Evolutionary conservation across 352 stramenopile genomes (phyloP).

Genomic region (Pythium phragmitis): DNA sequence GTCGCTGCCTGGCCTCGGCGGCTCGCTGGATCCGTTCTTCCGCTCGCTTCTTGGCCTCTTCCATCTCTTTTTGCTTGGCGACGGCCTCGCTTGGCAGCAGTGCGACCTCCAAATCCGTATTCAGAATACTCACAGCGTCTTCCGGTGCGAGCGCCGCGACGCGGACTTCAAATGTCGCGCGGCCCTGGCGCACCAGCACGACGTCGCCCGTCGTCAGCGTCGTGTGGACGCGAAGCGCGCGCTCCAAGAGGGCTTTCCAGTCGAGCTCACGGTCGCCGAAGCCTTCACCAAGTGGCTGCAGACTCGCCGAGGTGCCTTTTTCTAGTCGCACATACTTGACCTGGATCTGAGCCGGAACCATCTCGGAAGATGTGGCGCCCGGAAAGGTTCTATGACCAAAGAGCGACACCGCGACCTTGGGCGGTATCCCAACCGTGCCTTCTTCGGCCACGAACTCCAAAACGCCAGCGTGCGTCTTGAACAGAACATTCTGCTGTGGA

Average conservation of each 20-base stretch:
- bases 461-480: constrained; percentile 70
- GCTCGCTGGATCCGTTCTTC: constrained; percentile 20
- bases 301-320: constrained; percentile 59
- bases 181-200: constrained; percentile 73
- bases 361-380: background rate
- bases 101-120: constrained; percentile 82
- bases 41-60: constrained; percentile 34
- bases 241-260: constrained; percentile 78
- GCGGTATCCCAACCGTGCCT: constrained; percentile 70
- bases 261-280: constrained; percentile 81
- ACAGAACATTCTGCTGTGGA: constrained; percentile 9
- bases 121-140: constrained; percentile 62
- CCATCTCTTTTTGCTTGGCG: constrained; percentile 35
- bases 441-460: constrained; percentile 80
- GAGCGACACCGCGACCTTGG: constrained; percentile 73
- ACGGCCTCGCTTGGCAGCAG: constrained; percentile 68
- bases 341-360: constrained; percentile 39
- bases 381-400: constrained; percentile 27
- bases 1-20: background rate
- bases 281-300: constrained; percentile 65
- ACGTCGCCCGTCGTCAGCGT: constrained; percentile 76
- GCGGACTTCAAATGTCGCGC: constrained; percentile 71
- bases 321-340: constrained; percentile 76
- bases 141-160: constrained; percentile 65
- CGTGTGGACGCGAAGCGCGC: constrained; percentile 68